Evolutionary conservation across 495 filamentous ascomycete species (phyloP).

Genomic region (Tuber umbilicatum): DNA sequence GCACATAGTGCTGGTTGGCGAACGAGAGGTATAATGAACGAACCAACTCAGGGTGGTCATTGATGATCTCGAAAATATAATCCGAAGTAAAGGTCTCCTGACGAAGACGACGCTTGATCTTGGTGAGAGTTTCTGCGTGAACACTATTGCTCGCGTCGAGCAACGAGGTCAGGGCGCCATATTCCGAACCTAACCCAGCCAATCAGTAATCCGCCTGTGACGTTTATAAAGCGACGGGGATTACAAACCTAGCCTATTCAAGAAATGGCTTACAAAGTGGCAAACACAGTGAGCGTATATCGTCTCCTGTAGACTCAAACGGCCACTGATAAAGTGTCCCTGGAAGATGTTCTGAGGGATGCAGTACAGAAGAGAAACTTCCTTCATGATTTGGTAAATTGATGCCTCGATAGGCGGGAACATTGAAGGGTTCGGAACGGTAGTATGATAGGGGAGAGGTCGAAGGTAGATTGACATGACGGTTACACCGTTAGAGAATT

Average conservation of each 20-base stretch:
- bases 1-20: slow-evolving; percentile 81
- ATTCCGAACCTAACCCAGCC: slow-evolving; percentile 58
- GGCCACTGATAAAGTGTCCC: slow-evolving; percentile 75
- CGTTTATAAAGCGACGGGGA: neutral
- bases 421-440: slow-evolving; percentile 46
- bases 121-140: slow-evolving; percentile 84
- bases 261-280: slow-evolving; percentile 95
- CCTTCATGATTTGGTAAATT: slow-evolving; percentile 98
- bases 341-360: slow-evolving; percentile 96
- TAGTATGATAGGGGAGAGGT: slow-evolving; percentile 54
- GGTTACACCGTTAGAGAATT: slow-evolving; percentile 96
- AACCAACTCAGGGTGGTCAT: slow-evolving; percentile 79
- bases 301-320: slow-evolving; percentile 89
- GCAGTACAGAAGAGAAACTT: slow-evolving; percentile 93
- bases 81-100: slow-evolving; percentile 96
- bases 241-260: slow-evolving; percentile 69
- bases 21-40: slow-evolving; percentile 86
- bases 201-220: slow-evolving; percentile 11
- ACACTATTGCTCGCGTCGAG: slow-evolving; percentile 72
- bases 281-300: slow-evolving; percentile 95
- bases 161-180: slow-evolving; percentile 73
- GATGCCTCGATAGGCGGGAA: slow-evolving; percentile 81
- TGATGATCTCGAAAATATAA: slow-evolving; percentile 96
- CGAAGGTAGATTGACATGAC: slow-evolving; percentile 91
- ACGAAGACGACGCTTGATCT: slow-evolving; percentile 90